These are phyloP conservation scores for Lactifluus piperatus DNA, from an alignment of 768 basidiomycete genomes.

Conservation along the genomic window DNA sequence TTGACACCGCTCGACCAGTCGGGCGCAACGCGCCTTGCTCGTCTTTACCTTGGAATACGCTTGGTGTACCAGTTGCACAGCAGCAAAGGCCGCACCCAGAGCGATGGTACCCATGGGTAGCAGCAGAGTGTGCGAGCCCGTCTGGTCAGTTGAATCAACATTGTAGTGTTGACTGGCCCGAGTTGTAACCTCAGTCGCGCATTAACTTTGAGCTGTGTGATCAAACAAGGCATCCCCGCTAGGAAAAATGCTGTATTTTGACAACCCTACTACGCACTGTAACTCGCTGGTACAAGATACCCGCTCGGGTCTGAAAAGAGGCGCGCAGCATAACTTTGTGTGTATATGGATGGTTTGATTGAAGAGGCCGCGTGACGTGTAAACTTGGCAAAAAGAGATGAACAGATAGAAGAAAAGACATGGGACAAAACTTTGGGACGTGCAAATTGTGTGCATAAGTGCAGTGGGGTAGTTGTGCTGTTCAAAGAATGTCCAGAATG, in stretches of 20 bases:
- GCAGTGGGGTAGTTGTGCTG: constrained; percentile 6
- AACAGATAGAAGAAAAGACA: background rate
- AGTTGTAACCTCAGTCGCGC: too few relatives aligned
- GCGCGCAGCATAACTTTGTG: constrained; percentile 1
- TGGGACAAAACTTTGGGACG: constrained; percentile 5
- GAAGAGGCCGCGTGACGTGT: constrained; percentile 2
- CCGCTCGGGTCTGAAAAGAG: background rate
- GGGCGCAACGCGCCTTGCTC: constrained; percentile 18
- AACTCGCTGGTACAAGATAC: background rate
- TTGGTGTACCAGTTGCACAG: constrained; percentile 19
- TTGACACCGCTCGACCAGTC: constrained; percentile 19
- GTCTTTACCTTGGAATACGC: constrained; percentile 18
- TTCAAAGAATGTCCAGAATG: constrained; percentile 8
- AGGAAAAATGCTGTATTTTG: too few relatives aligned
- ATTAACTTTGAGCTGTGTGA: too few relatives aligned
- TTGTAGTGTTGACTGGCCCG: background rate
- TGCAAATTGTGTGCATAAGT: constrained; percentile 11
- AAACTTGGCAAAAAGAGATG: background rate
- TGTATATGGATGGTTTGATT: background rate
- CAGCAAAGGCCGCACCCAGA: constrained; percentile 16
- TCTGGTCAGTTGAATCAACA: background rate
- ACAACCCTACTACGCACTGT: background rate
- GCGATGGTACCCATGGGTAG: constrained; percentile 11
- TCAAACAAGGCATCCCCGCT: too few relatives aligned
- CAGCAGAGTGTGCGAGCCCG: background rate